Evolutionary conservation across 768 basidiomycete species (phyloP).

Genomic region (Panaeolus cyanescens): DNA sequence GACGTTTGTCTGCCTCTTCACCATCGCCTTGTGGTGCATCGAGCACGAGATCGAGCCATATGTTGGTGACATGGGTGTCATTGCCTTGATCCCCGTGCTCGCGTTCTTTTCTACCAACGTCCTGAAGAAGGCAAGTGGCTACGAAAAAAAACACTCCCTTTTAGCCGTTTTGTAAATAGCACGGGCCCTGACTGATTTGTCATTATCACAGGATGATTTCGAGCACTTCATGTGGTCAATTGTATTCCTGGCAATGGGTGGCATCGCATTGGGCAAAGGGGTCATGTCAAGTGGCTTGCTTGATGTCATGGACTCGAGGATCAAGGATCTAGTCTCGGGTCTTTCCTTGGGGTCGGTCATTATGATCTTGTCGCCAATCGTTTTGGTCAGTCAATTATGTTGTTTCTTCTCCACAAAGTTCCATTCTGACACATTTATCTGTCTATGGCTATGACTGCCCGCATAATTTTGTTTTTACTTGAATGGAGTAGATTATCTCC

Average conservation of each 20-base stretch:
- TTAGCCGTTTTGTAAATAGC: slow-evolving; percentile 3
- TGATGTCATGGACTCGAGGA: slow-evolving; percentile 67
- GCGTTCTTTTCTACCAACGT: slow-evolving; percentile 94
- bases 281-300: slow-evolving; percentile 89
- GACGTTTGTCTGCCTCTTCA: slow-evolving; percentile 74
- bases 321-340: slow-evolving; percentile 62
- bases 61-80: slow-evolving; percentile 97
- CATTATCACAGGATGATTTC: slow-evolving; percentile 75
- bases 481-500: slow-evolving; percentile 63
- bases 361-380: slow-evolving; percentile 65
- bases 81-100: slow-evolving; percentile 90
- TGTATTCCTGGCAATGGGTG: slow-evolving; percentile 97
- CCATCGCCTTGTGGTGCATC: slow-evolving; percentile 89
- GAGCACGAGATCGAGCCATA: slow-evolving; percentile 74
- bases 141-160: slow-evolving; percentile 2
- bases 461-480: slow-evolving; percentile 42
- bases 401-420: not conserved
- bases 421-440: slow-evolving; percentile 3
- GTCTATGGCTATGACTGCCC: slow-evolving; percentile 17
- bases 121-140: slow-evolving; percentile 75
- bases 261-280: slow-evolving; percentile 93
- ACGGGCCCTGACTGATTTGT: slow-evolving; percentile 7
- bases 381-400: slow-evolving; percentile 54
- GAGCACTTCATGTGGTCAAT: slow-evolving; percentile 94
- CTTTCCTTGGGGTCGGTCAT: slow-evolving; percentile 70